These are phyloP conservation scores for Rhodotorula toruloides DNA, from an alignment of 768 basidiomycete genomes.

Conservation along the genomic window DNA sequence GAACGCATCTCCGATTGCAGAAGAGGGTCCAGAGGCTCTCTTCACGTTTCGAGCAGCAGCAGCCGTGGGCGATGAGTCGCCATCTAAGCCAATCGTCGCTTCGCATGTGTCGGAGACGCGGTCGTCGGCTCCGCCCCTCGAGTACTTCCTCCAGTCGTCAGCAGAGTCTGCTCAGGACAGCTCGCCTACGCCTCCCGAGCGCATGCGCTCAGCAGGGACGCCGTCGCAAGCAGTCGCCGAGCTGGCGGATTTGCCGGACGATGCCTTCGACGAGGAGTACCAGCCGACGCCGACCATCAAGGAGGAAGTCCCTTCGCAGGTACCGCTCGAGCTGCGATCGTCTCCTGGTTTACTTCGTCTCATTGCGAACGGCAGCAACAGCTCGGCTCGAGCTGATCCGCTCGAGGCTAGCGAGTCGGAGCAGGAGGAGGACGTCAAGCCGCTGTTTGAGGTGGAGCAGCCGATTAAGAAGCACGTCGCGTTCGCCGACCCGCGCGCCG, in stretches of 20 bases:
- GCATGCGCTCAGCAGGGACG: not conserved
- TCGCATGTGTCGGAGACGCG: not conserved
- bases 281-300: conserved; percentile 32
- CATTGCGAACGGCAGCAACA: no score
- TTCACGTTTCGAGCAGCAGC: not conserved
- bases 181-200: not conserved
- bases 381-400: not conserved
- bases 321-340: conserved; percentile 1
- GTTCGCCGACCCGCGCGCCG: conserved; percentile 2
- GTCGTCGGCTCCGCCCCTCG: not conserved
- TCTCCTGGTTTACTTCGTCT: not conserved
- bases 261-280: conserved; percentile 23
- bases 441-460: not conserved
- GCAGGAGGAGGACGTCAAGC: not conserved
- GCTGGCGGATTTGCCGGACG: conserved; percentile 6
- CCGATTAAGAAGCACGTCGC: conserved; percentile 19
- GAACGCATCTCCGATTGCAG: not conserved
- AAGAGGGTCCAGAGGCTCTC: not conserved
- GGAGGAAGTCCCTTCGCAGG: conserved; percentile 3
- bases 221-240: conserved; percentile 9
- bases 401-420: not conserved
- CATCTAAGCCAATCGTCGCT: not conserved
- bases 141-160: conserved; percentile 6
- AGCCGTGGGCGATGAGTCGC: not conserved
- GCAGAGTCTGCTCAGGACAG: not conserved